Evolutionary conservation across 2,329 filamentous ascomycete species (phyloP).

Genomic region (Pseudocercospora pini-densiflorae): DNA sequence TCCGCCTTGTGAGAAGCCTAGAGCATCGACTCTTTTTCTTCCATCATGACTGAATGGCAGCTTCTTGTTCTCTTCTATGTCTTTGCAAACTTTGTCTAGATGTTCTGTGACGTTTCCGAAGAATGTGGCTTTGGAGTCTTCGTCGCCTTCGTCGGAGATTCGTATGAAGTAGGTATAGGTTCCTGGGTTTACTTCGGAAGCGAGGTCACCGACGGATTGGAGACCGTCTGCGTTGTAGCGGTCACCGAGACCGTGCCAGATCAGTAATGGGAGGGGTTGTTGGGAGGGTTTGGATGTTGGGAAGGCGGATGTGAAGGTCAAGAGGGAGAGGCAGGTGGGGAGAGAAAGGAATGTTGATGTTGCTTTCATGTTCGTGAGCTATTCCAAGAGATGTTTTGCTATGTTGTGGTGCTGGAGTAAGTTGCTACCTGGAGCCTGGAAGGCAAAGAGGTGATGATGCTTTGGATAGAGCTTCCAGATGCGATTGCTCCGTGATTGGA

Average conservation of each 20-base stretch:
- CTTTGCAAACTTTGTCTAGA: conserved; percentile 75
- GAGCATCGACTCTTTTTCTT: conserved; percentile 67
- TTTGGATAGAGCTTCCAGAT: background rate
- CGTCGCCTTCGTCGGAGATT: conserved; percentile 66
- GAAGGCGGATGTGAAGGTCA: conserved; percentile 18
- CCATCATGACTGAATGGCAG: background rate
- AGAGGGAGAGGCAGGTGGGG: conserved; percentile 21
- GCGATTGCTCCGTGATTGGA: background rate
- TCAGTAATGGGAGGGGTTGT: conserved; percentile 77
- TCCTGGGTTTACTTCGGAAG: conserved; percentile 74
- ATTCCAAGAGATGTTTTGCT: background rate
- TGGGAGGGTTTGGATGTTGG: conserved; percentile 4
- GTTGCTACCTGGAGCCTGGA: background rate
- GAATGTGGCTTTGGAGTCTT: conserved; percentile 84
- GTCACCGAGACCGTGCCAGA: conserved; percentile 91
- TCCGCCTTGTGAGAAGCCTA: conserved; percentile 95
- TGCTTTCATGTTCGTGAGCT: background rate
- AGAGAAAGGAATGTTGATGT: conserved; percentile 22
- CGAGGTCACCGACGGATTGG: conserved; percentile 70
- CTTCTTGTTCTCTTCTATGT: conserved; percentile 63
- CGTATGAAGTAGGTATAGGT: conserved; percentile 83
- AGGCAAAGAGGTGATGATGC: background rate
- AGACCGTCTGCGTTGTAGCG: conserved; percentile 78
- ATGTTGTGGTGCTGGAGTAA: background rate
- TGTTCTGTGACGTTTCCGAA: conserved; percentile 87